Conservation (phyloP, 371 early-diverging fungal genomes). For the Haplosporangium sp. region DNA sequence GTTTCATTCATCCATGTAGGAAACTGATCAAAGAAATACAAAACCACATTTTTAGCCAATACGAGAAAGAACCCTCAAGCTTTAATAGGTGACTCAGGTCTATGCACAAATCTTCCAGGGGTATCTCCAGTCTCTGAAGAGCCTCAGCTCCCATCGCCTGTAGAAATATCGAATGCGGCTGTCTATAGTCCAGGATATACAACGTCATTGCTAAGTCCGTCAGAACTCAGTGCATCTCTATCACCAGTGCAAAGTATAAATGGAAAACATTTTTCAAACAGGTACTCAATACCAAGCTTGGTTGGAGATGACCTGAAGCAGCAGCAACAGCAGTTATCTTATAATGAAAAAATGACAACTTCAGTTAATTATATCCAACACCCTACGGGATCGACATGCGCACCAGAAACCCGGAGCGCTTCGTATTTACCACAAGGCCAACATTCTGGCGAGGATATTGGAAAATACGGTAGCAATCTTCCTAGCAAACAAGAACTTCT, state of each 20-base stretch:
- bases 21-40: not conserved
- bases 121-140: constrained; percentile 20
- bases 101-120: constrained; percentile 20
- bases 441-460: not conserved
- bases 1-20: not conserved
- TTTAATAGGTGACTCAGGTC: constrained; percentile 29
- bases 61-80: constrained; percentile 51
- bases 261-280: constrained; percentile 21
- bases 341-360: not conserved
- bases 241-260: constrained; percentile 1
- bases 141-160: not conserved
- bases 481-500: constrained; percentile 7
- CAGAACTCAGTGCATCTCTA: constrained; percentile 6
- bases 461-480: not conserved
- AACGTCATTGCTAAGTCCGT: constrained; percentile 17
- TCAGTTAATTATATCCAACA: constrained; percentile 1
- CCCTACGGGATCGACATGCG: not conserved
- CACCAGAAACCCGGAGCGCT: constrained; percentile 17
- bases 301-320: not conserved
- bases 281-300: constrained; percentile 48
- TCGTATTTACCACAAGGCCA: constrained; percentile 14
- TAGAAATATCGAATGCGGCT: constrained; percentile 14
- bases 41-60: constrained; percentile 6
- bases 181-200: constrained; percentile 18
- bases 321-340: constrained; percentile 4